A percentile compares a stretch with the other conserved stretches of the same genome.
Evolutionary conservation across 2,329 filamentous ascomycete species (phyloP).

Genomic region (Alternaria gaisen): DNA sequence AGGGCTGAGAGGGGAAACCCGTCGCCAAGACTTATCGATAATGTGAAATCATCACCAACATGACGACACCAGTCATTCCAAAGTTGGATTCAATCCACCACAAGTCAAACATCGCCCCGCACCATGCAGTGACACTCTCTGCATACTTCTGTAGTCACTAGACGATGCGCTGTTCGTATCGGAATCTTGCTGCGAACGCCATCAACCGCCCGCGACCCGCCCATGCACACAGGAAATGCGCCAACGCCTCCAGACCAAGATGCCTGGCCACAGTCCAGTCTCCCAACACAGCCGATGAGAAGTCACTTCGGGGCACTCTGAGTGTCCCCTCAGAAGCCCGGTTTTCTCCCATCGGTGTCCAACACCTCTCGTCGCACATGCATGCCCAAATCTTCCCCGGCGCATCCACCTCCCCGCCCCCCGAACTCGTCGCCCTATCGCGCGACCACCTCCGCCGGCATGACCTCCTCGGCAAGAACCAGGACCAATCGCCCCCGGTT

Average conservation of each 20-base stretch:
- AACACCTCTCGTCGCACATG: constrained; percentile 87
- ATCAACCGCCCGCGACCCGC: constrained; percentile 29
- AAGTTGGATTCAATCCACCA: too few species aligned
- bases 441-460: constrained; percentile 84
- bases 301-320: constrained; percentile 20
- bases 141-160: neutral
- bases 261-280: constrained; percentile 37
- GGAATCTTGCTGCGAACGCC: constrained; percentile 29
- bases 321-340: constrained; percentile 65
- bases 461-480: constrained; percentile 89
- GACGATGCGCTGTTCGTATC: constrained; percentile 46
- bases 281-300: constrained; percentile 11
- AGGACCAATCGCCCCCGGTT: constrained; percentile 75
- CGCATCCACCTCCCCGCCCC: constrained; percentile 63
- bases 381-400: constrained; percentile 82
- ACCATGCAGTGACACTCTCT: constrained; percentile 39
- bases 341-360: constrained; percentile 92
- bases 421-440: constrained; percentile 80
- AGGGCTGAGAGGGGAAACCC: constrained; percentile 14
- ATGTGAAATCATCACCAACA: neutral
- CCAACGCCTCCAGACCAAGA: constrained; percentile 30
- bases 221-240: constrained; percentile 21
- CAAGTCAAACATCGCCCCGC: constrained; percentile 2
- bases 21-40: too few species aligned
- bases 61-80: neutral